Evolutionary conservation across 345 rosid species (phyloP).

Genomic region (Lumnitzera littorea): DNA sequence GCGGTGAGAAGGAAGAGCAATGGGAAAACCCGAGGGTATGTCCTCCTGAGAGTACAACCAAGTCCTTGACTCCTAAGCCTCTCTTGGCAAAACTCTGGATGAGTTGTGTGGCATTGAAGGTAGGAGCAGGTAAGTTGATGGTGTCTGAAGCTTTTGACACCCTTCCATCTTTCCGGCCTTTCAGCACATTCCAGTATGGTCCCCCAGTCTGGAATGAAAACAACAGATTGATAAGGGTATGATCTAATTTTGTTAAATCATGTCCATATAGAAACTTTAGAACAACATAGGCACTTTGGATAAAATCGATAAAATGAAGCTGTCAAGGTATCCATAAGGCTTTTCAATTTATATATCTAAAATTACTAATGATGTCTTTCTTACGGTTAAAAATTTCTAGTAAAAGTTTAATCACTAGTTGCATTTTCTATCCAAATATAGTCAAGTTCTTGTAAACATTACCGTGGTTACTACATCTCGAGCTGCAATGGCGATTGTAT

Average conservation of each 20-base stretch:
- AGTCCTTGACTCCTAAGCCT: slow-evolving; percentile 63
- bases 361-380: too few species aligned
- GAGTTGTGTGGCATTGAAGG: slow-evolving; percentile 54
- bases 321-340: too few species aligned
- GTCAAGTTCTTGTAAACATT: neutral
- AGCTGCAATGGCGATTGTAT: slow-evolving; percentile 58
- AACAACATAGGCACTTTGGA: too few species aligned
- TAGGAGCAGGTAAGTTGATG: slow-evolving; percentile 60
- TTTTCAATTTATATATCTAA: too few species aligned
- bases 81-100: slow-evolving; percentile 59
- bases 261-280: too few species aligned
- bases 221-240: neutral
- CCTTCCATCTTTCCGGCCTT: slow-evolving; percentile 83
- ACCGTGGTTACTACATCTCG: slow-evolving; percentile 75
- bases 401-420: too few species aligned
- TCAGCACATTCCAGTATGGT: slow-evolving; percentile 53
- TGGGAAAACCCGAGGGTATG: slow-evolving; percentile 79
- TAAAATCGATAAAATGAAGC: too few species aligned
- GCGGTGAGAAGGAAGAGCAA: slow-evolving; percentile 64
- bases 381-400: too few species aligned
- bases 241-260: neutral
- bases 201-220: slow-evolving; percentile 55
- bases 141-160: slow-evolving; percentile 59
- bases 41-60: slow-evolving; percentile 80
- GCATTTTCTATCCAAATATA: too few species aligned